Evolutionary conservation across 345 rosid genomes (phyloP), one percentile per base, ranked within the genome.

Genomic region (Combretum micranthum): DNA sequence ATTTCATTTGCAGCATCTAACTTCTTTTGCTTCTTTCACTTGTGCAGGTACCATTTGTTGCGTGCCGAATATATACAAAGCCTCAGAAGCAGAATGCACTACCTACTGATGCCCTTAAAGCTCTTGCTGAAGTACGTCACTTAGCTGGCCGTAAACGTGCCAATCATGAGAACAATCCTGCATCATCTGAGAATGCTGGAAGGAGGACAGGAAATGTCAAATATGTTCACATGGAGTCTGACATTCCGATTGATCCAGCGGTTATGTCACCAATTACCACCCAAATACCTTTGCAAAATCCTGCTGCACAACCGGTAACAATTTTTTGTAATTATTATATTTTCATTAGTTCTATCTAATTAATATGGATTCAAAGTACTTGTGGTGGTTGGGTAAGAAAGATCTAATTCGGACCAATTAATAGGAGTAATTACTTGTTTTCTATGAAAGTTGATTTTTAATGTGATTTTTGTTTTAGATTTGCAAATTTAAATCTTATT

Each of bases 41-140:
- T 44, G 39, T 75, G 67, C 72, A 77, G 89, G 75, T 77, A 44
- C 57, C 76, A 49, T 83, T 74, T 72, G 89, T 72, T 1, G 59
- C 72, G 17, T 83, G 89, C 37, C 76, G 82, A 53, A 64, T 80
- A 22, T 80, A 69, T 56, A 44, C 72, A 52, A 76, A 74, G 56
- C 61, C 80, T 60, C 70, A 11, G 20, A 62, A 50, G 63, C 74
- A 70, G 62, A 72, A 63, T 56, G 59, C 70, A 20, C 5, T 50
- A 18, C 68, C 84, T 8, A 72, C 66, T 49, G 75, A 68, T 62
- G 60, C 72, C 47, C 54, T 64, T 42, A 75, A 72, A 54, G 62
- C 63, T 44, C 72, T 62, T 65, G 80, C 75, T 13, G 80, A 69
- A 52, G 74, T 72, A 57, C 64, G 68, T 72, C 75, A 55, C 44